Evolutionary conservation across 164 flowering plant species (phyloP).

Genomic region (Piper betle): DNA sequence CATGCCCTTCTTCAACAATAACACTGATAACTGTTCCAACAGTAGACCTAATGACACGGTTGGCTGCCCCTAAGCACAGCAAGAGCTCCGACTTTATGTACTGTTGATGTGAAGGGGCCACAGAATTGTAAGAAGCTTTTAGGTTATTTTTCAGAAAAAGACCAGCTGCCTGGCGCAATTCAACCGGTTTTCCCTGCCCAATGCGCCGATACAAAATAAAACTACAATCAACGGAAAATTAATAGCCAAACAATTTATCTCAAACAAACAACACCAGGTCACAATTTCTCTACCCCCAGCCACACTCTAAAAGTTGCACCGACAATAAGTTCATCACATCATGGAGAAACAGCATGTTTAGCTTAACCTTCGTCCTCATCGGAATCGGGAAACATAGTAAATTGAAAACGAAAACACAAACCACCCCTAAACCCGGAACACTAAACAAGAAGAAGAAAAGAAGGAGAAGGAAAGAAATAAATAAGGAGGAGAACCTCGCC

Average conservation of each 20-base stretch:
- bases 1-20: slow-evolving; percentile 59
- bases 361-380: too few species aligned
- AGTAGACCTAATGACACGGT: slow-evolving; percentile 86
- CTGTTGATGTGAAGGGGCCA: slow-evolving; percentile 62
- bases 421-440: background rate
- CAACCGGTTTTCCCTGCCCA: slow-evolving; percentile 69
- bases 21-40: slow-evolving; percentile 86
- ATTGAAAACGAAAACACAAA: background rate
- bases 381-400: too few species aligned
- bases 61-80: slow-evolving; percentile 83
- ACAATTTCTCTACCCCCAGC: too few species aligned
- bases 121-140: slow-evolving; percentile 39
- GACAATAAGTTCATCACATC: too few species aligned
- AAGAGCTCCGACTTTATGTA: slow-evolving; percentile 82
- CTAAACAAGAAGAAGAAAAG: background rate
- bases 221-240: too few species aligned
- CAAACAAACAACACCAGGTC: too few species aligned
- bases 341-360: too few species aligned
- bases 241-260: too few species aligned
- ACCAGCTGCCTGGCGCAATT: slow-evolving; percentile 96
- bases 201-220: slow-evolving; percentile 2
- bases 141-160: slow-evolving; percentile 83
- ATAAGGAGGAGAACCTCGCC: slow-evolving; percentile 49
- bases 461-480: slow-evolving; percentile 2
- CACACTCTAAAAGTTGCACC: too few species aligned